Conservation (phyloP, 257 asterid species). For the Solanum lycopersicoides region DNA sequence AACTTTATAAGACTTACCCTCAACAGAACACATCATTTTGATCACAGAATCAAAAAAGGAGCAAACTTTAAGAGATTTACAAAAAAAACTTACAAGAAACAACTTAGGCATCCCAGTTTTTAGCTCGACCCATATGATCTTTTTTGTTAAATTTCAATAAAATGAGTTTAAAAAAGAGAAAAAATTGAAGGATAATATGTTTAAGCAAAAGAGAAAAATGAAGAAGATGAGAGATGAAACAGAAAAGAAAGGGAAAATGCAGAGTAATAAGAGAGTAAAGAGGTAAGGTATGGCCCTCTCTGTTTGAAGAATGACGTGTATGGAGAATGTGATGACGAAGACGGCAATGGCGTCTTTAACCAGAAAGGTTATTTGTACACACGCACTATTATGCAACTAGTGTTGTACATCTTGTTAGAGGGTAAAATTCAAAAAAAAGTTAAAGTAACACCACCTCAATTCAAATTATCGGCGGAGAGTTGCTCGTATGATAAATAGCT, state of each 20-base stretch:
- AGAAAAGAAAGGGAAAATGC: background rate
- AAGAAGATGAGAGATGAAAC: background rate
- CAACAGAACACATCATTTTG: background rate
- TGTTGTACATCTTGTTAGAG: background rate
- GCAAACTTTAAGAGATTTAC: background rate
- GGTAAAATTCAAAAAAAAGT: background rate
- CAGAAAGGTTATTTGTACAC: background rate
- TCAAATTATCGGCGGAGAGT: no score
- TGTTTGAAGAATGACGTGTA: background rate
- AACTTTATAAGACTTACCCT: background rate
- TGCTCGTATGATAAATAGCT: no score
- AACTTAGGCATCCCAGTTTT: background rate
- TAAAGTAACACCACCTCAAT: background rate
- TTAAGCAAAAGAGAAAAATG: background rate
- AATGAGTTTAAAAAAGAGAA: background rate
- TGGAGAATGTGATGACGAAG: conserved; percentile 17
- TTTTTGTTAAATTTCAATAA: background rate
- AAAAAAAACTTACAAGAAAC: background rate
- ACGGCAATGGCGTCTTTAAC: background rate
- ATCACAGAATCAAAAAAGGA: background rate
- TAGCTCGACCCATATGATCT: background rate
- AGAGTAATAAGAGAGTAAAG: background rate
- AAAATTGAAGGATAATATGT: background rate
- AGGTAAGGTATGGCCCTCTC: background rate
- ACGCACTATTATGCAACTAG: background rate